Conservation (phyloP, 352 stramenopile genomes). For the Globisporangium perplexum region DNA sequence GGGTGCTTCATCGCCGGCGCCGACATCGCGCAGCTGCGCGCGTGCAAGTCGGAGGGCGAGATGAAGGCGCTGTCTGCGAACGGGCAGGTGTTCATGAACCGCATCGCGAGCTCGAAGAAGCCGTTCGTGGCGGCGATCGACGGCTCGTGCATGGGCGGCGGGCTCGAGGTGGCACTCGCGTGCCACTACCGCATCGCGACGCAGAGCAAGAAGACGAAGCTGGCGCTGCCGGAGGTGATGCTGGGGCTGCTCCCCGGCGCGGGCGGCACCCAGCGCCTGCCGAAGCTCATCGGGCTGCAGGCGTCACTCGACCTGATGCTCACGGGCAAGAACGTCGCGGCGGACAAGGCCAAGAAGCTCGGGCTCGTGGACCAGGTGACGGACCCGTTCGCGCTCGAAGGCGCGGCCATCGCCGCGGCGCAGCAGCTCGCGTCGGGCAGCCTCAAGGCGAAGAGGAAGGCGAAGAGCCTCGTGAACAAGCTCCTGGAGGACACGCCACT, state of each 20-base stretch:
- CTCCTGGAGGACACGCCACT: conserved; percentile 94
- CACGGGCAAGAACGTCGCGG: conserved; percentile 94
- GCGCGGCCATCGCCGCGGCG: conserved; percentile 87
- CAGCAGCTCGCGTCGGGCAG: conserved; percentile 87
- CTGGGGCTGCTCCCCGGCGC: conserved; percentile 96
- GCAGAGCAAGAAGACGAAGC: conserved; percentile 93
- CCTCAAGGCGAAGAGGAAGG: conserved; percentile 91
- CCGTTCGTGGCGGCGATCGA: conserved; percentile 97
- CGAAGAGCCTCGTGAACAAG: conserved; percentile 78
- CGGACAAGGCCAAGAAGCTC: conserved; percentile 96
- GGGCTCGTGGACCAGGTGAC: conserved; percentile 96
- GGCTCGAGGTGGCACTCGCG: conserved; percentile 95
- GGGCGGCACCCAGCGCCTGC: conserved; percentile 96
- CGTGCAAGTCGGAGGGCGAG: conserved; percentile 85
- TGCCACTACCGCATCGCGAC: conserved; percentile 97
- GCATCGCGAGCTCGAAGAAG: conserved; percentile 89
- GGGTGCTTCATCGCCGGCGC: conserved; percentile 98
- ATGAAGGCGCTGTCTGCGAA: conserved; percentile 90
- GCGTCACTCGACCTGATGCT: conserved; percentile 97
- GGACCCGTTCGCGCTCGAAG: conserved; percentile 87
- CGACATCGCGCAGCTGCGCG: conserved; percentile 95
- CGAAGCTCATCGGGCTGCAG: conserved; percentile 90
- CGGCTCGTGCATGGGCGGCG: conserved; percentile 94
- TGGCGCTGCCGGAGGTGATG: conserved; percentile 97
- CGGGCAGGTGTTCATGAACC: conserved; percentile 92